A percentile compares a stretch with the other conserved stretches of the same genome.
Evolutionary conservation across 495 filamentous ascomycete species (phyloP).

Genomic region (Lasiosphaeriaceae sp.): DNA sequence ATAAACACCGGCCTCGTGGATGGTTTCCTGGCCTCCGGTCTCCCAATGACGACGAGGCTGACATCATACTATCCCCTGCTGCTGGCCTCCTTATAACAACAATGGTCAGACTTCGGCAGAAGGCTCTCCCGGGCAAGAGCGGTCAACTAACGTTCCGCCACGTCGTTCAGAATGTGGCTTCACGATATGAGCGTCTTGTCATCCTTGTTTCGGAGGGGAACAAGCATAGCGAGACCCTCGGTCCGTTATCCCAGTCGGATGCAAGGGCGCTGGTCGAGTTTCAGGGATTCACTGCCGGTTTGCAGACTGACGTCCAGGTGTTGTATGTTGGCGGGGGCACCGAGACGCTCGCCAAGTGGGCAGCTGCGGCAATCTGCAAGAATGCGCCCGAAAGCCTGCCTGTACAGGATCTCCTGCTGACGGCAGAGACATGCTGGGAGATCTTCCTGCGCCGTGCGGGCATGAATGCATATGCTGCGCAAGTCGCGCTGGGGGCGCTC

Average conservation of each 20-base stretch:
- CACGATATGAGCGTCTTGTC: constrained; percentile 66
- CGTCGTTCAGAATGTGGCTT: constrained; percentile 51
- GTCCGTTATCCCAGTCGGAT: constrained; percentile 43
- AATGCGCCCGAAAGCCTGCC: constrained; percentile 31
- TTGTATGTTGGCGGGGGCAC: constrained; percentile 57
- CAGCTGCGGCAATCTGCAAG: constrained; percentile 43
- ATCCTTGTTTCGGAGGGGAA: constrained; percentile 61
- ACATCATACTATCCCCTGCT: constrained; percentile 67
- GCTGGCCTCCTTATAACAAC: constrained; percentile 69
- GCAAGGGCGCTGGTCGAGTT: constrained; percentile 52
- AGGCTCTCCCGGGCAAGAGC: constrained; percentile 59
- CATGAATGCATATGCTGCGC: constrained; percentile 78
- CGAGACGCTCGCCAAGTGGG: constrained; percentile 55
- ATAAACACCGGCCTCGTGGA: constrained; percentile 31
- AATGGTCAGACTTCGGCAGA: constrained; percentile 70
- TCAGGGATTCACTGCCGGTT: constrained; percentile 41
- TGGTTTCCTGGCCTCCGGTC: constrained; percentile 29
- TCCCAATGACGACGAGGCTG: constrained; percentile 58
- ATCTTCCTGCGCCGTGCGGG: constrained; percentile 67
- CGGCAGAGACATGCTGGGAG: constrained; percentile 67
- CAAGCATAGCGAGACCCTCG: constrained; percentile 30
- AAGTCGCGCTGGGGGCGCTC: constrained; percentile 56
- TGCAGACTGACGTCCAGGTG: constrained; percentile 41
- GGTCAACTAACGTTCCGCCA: constrained; percentile 48
- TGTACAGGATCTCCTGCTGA: constrained; percentile 25